A percentile compares a stretch with the other conserved stretches of the same genome.
These are phyloP conservation scores for Tylopilus plumbeoviolaceoides DNA, from an alignment of 768 basidiomycete genomes.

Conservation along the genomic window DNA sequence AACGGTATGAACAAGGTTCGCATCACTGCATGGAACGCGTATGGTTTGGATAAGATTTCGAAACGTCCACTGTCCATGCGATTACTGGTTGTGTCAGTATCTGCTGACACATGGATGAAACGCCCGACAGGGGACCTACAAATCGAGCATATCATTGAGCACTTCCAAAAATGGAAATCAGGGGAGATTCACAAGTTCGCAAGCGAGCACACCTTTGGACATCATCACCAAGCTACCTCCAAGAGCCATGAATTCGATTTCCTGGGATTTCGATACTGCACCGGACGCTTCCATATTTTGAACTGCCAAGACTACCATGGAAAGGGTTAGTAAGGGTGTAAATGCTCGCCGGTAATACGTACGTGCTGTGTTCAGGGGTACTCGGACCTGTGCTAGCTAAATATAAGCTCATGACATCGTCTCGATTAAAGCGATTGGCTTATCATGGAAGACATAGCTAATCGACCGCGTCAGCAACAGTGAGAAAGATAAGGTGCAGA, in stretches of 20 bases:
- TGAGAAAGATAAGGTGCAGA: neutral
- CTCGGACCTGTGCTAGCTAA: conserved; percentile 58
- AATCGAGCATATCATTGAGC: conserved; percentile 77
- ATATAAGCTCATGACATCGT: conserved; percentile 11
- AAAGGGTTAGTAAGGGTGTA: neutral
- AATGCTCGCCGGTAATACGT: conserved; percentile 8
- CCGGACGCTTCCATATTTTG: conserved; percentile 89
- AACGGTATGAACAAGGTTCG: conserved; percentile 69
- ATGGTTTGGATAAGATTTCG: conserved; percentile 62
- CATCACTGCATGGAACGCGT: conserved; percentile 75
- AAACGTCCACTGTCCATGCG: conserved; percentile 87
- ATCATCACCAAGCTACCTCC: conserved; percentile 83
- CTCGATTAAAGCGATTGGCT: conserved; percentile 28
- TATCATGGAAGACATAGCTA: conserved; percentile 75
- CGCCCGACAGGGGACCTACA: conserved; percentile 40
- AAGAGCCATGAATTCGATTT: conserved; percentile 81
- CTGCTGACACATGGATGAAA: neutral
- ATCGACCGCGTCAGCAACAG: conserved; percentile 1
- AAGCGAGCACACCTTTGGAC: conserved; percentile 59
- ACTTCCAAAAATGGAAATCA: conserved; percentile 36
- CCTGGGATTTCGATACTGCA: conserved; percentile 46
- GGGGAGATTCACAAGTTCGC: neutral
- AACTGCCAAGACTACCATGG: conserved; percentile 61
- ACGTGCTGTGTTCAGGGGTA: conserved; percentile 75
- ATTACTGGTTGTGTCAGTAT: conserved; percentile 43